A percentile compares a stretch with the other conserved stretches of the same genome.
These are phyloP conservation scores for Butyriboletus loyo DNA, from an alignment of 768 basidiomycete species.

Conservation along the genomic window DNA sequence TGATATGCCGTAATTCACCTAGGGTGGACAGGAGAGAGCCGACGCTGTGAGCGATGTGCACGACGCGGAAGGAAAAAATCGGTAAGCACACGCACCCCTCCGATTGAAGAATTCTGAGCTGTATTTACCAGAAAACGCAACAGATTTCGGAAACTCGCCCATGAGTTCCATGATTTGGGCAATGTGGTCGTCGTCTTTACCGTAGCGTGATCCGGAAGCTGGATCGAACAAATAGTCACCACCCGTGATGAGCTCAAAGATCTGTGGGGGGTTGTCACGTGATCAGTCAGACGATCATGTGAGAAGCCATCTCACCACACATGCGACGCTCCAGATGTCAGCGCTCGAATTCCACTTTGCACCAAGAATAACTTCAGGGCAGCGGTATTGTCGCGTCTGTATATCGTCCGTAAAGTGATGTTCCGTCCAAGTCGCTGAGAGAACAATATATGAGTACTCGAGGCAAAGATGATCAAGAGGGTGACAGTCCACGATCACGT, in stretches of 20 bases:
- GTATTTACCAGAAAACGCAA: constrained; percentile 92
- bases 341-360: constrained; percentile 95
- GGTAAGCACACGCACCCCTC: constrained; percentile 58
- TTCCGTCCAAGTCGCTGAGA: constrained; percentile 75
- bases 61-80: not conserved
- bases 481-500: constrained; percentile 23
- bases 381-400: constrained; percentile 94
- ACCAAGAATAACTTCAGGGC: constrained; percentile 95
- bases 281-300: not conserved
- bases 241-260: constrained; percentile 93
- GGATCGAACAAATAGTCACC: constrained; percentile 99
- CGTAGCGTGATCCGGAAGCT: constrained; percentile 89
- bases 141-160: constrained; percentile 79
- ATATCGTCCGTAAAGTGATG: constrained; percentile 99
- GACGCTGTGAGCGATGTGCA: constrained; percentile 8
- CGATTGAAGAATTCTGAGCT: constrained; percentile 93
- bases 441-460: not conserved
- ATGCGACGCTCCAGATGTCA: constrained; percentile 96
- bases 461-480: not conserved
- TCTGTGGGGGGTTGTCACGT: constrained; percentile 38
- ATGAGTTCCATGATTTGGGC: constrained; percentile 97
- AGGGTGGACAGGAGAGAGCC: not conserved
- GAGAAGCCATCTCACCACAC: constrained; percentile 60
- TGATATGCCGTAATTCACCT: constrained; percentile 91
- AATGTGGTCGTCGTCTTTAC: constrained; percentile 96